Base-by-base conservation (phyloP, 257 asterid species). In the Orobanche coerulescens region DNA sequence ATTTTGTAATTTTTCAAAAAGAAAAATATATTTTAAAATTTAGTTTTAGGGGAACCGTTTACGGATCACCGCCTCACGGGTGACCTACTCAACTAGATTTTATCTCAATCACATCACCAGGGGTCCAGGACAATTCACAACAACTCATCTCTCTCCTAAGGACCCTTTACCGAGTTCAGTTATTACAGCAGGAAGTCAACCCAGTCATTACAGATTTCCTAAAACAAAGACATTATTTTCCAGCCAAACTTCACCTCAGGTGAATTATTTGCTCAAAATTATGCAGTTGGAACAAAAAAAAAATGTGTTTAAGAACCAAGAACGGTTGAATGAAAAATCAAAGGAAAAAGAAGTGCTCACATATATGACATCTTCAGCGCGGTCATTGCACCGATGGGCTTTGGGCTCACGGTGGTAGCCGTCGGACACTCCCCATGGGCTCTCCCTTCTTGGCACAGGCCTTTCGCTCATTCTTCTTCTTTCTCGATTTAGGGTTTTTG, bases 321-420 rank as follows among this genome's bases (percentile, higher is more conserved):
- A 43, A n/a, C n/a, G n/a, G n/a, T 54, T 11, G 2, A 5, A 26
- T 19, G 1, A 62, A 15, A 20, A 26, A 28, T 2, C 14, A 20
- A 18, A 7, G 25, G 22, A 11, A 24, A 31, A 51, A 42, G 48
- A 62, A 6, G 36, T 13, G 47, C 62, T 67, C 65, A 88, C 96
- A 48, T 89, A 85, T 65, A 93, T 84, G 43, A 93, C 79, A 79
- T 93, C 99, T 76, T 93, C 99, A 62, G 83, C 90, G 26, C 99
- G 96, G 70, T 89, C 97, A 53, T 93, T 89, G 85, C 99, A 93
- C 67, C 99, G 66, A 69, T 93, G 99, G 59, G 97, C 69, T 69
- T 79, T 82, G 7, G 95, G 90, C 68, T 89, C 77, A 44, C 73
- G 77, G 71, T 79, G 81, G 5, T 76, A 73, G 33, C 88, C 95